Conservation (phyloP, 164 flowering plant genomes). For the Kalanchoe fedtschenkoi region DNA sequence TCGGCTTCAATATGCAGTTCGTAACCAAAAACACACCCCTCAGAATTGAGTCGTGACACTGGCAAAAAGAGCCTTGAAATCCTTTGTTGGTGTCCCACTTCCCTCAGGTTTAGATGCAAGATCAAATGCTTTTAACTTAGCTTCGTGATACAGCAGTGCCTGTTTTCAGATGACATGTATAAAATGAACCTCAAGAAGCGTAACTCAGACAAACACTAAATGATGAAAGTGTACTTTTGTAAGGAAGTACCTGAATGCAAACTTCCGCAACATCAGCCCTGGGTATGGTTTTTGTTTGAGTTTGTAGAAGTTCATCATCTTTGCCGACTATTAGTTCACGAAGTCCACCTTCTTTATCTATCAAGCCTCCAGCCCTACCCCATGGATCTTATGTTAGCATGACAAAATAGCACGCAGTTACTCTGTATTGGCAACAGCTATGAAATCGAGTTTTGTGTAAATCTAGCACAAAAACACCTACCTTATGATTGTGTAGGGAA, state of each 20-base stretch:
- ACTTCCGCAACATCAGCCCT: slow-evolving; percentile 98
- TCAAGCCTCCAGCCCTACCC: slow-evolving; percentile 93
- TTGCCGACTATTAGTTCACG: slow-evolving; percentile 86
- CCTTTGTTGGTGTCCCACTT: slow-evolving; percentile 44
- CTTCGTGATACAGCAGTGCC: slow-evolving; percentile 84
- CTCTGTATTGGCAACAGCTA: not conserved
- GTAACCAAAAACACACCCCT: too few species aligned
- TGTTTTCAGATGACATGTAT: slow-evolving; percentile 17
- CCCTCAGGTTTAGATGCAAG: slow-evolving; percentile 89
- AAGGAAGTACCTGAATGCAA: slow-evolving; percentile 70
- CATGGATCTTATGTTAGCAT: not conserved
- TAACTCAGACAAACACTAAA: not conserved
- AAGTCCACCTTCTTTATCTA: slow-evolving; percentile 84
- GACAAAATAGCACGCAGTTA: not conserved
- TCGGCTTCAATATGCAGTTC: too few species aligned
- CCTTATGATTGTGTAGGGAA: slow-evolving; percentile 96
- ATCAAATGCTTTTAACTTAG: slow-evolving; percentile 85
- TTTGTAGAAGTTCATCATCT: slow-evolving; percentile 88
- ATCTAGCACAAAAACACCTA: slow-evolving; percentile 10
- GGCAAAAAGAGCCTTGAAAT: too few species aligned
- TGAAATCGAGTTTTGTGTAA: not conserved
- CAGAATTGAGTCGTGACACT: too few species aligned
- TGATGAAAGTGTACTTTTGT: not conserved
- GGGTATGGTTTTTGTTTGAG: slow-evolving; percentile 58
- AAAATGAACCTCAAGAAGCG: not conserved